Base-by-base conservation (phyloP, 257 asterid species). In the Solanum etuberosum region DNA sequence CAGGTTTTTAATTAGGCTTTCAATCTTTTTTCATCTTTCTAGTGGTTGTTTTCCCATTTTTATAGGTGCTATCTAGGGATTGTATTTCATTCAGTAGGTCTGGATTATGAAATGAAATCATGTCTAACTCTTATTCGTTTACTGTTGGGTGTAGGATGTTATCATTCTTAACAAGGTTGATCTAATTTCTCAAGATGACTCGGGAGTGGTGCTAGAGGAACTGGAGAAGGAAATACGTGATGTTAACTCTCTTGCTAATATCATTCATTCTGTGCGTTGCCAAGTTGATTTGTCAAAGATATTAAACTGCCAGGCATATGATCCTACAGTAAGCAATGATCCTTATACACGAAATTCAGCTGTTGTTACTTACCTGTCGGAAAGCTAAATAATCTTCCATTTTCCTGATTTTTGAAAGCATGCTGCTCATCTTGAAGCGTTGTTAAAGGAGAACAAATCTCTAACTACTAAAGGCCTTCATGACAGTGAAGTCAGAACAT, bases 141-240 rank as follows among this genome's bases (percentile, higher is more conserved):
- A 81, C 42, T 46, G 51, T 71, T 85, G 87, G 86, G 83, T 71
- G 35, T 87, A 97, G 99, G 99, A 97, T 94, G 94, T 97, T 67
- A 98, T 97, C 89, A 94, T 97, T 90, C 98, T 97, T 89, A 97
- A 97, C 91, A 97, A 97, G 91, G 91, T 97, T 88, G 99, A 97
- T 94, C 93, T 94, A 86, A 94, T 95, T 86, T 88, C 94, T 82
- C 88, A 92, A 57, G 93, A 89, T 37, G 94, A 90, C 71, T 88
- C 95, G 51, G 94, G 90, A 67, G 91, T 48, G 65, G 77, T 27
- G 68, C n/a, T 95, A 48, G 93, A 92, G 87, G 97, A 94, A 88
- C 93, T 97, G 88, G 98, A 95, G 92, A 92, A 92, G 85, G 99
- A 97, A 93, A 95, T 97, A 70, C 92, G 85, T 48, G 87, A 86